Base-by-base conservation (phyloP, 148 eudicot species). In the Chenopodium album region DNA sequence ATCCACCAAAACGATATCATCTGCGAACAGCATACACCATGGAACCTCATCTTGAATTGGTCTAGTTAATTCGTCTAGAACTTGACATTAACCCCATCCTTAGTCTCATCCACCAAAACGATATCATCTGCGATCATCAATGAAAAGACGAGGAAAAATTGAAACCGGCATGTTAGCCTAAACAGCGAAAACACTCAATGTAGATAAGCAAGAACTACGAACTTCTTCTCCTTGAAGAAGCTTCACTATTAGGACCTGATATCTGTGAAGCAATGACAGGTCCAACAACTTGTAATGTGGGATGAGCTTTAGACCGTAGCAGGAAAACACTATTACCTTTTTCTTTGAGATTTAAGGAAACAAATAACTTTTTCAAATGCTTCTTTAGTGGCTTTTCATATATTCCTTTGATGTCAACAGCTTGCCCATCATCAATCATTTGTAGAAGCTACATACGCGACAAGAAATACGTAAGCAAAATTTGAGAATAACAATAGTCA, bases 351-450 rank as follows among this genome's bases (percentile, higher is more conserved):
- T 91, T 85, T 72, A 93, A 89, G 54, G 95, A 94, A 37, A 87
- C 74, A 78, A 96, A 96, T 62, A 96, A 83, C 90, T 87, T 94
- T 83, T 86, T 89, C 76, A 96, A 90, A 84, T 88, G 91, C 86
- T 91, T 92, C 81, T 88, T 87, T 81, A 96, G 78, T 29, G 93
- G 88, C 83, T 75, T 96, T 80, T 94, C 98, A n/a, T 94, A 91
- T 80, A 94, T 85, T 78, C 97, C 99, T 37, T 85, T 88, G 78
- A 94, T 91, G 84, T 96, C 99, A 84, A 96, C 99, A 77, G 97
- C 97, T 94, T 96, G 98, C 80, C 99, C 98, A 73, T 80, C 84
- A 79, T 96, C 98, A 82, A 96, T 90, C 99, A 94, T 94, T 79
- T 82, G 87, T 80, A 96, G 80, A 73, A 96, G 97, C 98, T 94